Conservation (phyloP, 2,329 filamentous ascomycete species). For the Xylaria sp. region DNA sequence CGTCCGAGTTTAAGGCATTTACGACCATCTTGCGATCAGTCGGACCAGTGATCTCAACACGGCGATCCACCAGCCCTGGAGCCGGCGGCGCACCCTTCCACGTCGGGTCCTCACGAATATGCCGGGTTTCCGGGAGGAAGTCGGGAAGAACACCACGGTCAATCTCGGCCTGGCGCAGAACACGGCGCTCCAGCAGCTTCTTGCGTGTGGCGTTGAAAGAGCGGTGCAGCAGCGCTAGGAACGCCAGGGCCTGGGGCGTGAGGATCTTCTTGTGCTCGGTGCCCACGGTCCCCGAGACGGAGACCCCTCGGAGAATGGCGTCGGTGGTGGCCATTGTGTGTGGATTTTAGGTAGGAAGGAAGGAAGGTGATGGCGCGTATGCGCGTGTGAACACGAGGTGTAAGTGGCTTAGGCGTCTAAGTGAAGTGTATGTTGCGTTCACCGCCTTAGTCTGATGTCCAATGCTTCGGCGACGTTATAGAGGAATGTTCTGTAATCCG, state of each 20-base stretch:
- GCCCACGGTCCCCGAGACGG: slow-evolving; percentile 82
- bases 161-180: slow-evolving; percentile 88
- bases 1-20: slow-evolving; percentile 93
- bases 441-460: slow-evolving; percentile 3
- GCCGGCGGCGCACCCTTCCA: slow-evolving; percentile 95
- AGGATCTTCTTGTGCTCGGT: slow-evolving; percentile 89
- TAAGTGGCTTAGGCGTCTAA: neutral
- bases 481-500: slow-evolving; percentile 2
- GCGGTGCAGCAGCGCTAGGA: slow-evolving; percentile 93
- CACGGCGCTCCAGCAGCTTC: slow-evolving; percentile 85
- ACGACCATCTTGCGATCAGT: slow-evolving; percentile 99
- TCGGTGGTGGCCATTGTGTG: slow-evolving; percentile 75
- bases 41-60: slow-evolving; percentile 96
- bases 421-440: neutral
- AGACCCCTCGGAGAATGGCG: slow-evolving; percentile 85
- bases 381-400: slow-evolving; percentile 2
- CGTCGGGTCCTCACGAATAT: slow-evolving; percentile 91
- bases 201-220: slow-evolving; percentile 94
- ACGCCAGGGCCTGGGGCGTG: slow-evolving; percentile 88
- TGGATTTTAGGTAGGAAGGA: slow-evolving; percentile 11
- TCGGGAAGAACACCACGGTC: slow-evolving; percentile 90
- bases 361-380: slow-evolving; percentile 11
- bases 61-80: slow-evolving; percentile 89
- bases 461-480: slow-evolving; percentile 14
- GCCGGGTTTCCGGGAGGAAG: slow-evolving; percentile 94